phyloP scores from a whole-genome alignment of 345 rosid species.

The Corchorus capsularis region DNA sequence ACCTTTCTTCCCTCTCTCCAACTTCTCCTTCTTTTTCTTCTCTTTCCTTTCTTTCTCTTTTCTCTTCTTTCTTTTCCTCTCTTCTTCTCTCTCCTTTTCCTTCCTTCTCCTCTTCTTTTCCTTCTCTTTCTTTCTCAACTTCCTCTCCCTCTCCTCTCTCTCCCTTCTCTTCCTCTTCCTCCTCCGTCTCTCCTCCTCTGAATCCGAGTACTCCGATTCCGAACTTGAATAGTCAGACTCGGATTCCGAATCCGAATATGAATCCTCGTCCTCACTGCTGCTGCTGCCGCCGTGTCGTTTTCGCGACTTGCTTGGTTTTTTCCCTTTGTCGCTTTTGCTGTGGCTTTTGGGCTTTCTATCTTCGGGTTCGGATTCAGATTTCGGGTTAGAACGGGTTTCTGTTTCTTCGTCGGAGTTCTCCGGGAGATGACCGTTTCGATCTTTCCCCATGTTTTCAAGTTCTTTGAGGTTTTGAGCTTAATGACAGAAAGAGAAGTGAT shows the following conservation, averaged over 20 bases:
- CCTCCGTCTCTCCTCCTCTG: conserved; percentile 39
- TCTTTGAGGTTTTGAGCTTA: neutral
- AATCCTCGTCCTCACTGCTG: neutral
- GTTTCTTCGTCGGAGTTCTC: conserved; percentile 12
- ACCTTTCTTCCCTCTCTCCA: conserved; percentile 66
- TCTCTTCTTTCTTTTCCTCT: conserved; percentile 26
- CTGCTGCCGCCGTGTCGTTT: conserved; percentile 10
- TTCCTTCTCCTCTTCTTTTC: conserved; percentile 31
- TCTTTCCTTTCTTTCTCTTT: conserved; percentile 36
- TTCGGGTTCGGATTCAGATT: conserved; percentile 1
- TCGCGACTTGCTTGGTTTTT: conserved; percentile 13
- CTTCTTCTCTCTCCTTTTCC: conserved; percentile 17
- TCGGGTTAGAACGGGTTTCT: neutral
- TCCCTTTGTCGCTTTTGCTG: conserved; percentile 18
- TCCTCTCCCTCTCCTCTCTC: conserved; percentile 24
- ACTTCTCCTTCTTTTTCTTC: conserved; percentile 48
- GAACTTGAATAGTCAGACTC: conserved; percentile 11
- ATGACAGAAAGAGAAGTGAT: too few species aligned
- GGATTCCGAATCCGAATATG: conserved; percentile 14
- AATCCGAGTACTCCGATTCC: neutral
- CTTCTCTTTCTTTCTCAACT: conserved; percentile 25
- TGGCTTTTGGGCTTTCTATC: neutral
- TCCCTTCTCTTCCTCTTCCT: conserved; percentile 38
- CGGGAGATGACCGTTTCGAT: conserved; percentile 7
- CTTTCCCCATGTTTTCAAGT: conserved; percentile 14